phyloP scores from a whole-genome alignment of 1,284 basidiomycete species.

The Fomitopsis betulina region DNA sequence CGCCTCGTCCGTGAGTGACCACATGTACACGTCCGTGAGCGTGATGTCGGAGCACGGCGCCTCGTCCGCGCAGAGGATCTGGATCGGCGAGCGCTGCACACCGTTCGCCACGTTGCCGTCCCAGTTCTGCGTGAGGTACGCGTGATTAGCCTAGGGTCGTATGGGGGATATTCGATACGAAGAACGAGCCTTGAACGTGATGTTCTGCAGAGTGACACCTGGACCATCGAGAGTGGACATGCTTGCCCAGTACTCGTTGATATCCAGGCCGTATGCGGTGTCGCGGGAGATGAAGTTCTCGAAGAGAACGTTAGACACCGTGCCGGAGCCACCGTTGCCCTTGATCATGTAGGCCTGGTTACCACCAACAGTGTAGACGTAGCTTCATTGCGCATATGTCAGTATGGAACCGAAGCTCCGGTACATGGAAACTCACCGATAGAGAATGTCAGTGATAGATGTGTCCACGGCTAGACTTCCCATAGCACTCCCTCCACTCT shows the following conservation, averaged over 20 bases:
- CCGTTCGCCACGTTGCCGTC: slow-evolving; percentile 28
- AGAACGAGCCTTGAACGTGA: slow-evolving; percentile 24
- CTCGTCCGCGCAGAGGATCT: slow-evolving; percentile 29
- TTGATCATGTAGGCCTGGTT: slow-evolving; percentile 37
- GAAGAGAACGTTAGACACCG: slow-evolving; percentile 30
- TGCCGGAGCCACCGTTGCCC: slow-evolving; percentile 29
- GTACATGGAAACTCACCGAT: slow-evolving; percentile 11
- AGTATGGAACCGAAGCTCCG: not conserved
- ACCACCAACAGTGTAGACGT: slow-evolving; percentile 32
- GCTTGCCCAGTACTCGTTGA: slow-evolving; percentile 30
- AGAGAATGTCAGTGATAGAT: slow-evolving; percentile 29
- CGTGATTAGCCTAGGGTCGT: not conserved
- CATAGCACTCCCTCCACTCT: slow-evolving; percentile 32
- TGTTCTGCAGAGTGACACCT: slow-evolving; percentile 27
- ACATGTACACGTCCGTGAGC: slow-evolving; percentile 29
- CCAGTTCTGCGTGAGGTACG: slow-evolving; percentile 24
- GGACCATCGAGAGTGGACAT: slow-evolving; percentile 19
- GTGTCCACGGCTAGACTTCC: slow-evolving; percentile 28
- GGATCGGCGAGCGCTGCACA: slow-evolving; percentile 26
- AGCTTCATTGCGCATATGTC: slow-evolving; percentile 3
- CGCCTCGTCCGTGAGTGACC: slow-evolving; percentile 25
- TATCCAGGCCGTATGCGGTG: slow-evolving; percentile 30
- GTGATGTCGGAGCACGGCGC: slow-evolving; percentile 30
- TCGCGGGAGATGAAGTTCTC: slow-evolving; percentile 29
- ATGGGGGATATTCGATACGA: no score